A percentile compares a stretch with the other conserved stretches of the same genome.
Conservation (phyloP, 768 basidiomycete species). For the Naematelia encephala region DNA sequence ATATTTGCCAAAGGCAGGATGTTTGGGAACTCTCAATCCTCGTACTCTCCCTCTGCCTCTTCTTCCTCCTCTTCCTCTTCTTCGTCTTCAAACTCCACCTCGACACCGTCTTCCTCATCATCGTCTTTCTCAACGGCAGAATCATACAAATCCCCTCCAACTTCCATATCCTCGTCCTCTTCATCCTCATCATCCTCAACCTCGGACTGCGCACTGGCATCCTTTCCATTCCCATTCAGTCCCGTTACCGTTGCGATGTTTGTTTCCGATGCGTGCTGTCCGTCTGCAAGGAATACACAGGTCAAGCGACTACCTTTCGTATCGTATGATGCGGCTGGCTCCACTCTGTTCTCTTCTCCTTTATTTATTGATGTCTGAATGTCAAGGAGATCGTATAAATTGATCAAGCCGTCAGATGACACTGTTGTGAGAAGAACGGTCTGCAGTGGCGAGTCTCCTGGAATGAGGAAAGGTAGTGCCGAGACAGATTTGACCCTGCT, state of each 20-base stretch:
- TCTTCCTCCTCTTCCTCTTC: constrained; percentile 20
- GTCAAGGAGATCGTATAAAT: constrained; percentile 43
- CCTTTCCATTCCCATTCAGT: constrained; percentile 18
- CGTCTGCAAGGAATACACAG: constrained; percentile 55
- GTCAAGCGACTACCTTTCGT: constrained; percentile 82
- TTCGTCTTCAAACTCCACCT: constrained; percentile 22
- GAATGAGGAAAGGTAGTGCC: constrained; percentile 17
- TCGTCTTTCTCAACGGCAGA: constrained; percentile 20
- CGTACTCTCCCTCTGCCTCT: constrained; percentile 34
- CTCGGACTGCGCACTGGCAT: constrained; percentile 24
- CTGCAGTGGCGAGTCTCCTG: not conserved
- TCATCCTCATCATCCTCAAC: constrained; percentile 37
- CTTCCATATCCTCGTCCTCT: constrained; percentile 23
- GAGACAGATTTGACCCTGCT: constrained; percentile 47
- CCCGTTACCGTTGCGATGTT: constrained; percentile 51
- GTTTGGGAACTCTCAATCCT: constrained; percentile 8
- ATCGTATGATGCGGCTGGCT: constrained; percentile 68
- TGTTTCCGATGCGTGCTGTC: constrained; percentile 20
- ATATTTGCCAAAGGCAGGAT: too few relatives aligned
- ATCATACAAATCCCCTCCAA: constrained; percentile 26
- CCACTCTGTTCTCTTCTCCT: constrained; percentile 6
- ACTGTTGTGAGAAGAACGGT: constrained; percentile 63
- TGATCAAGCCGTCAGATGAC: constrained; percentile 79
- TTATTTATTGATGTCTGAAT: constrained; percentile 7
- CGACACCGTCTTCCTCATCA: constrained; percentile 21